Evolutionary conservation across 2,329 filamentous ascomycete genomes (phyloP), one percentile per base, ranked within the genome.

Genomic region (Ilyonectria mors-panacis): DNA sequence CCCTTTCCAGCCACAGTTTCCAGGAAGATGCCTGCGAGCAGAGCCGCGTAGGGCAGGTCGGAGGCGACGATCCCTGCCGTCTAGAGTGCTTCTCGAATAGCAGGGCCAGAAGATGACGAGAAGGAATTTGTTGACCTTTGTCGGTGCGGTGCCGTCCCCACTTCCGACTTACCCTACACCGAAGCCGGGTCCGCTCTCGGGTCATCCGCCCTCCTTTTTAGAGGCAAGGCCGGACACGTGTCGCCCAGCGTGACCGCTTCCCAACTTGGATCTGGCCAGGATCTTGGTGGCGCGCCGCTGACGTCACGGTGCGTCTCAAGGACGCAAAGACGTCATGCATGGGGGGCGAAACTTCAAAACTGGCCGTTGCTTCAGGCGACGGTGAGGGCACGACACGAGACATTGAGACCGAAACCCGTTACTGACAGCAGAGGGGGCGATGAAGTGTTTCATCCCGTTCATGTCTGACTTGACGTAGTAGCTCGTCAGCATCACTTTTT

Each of bases 201-300:
- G 65, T 56, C 65, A 70, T 60, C 33, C 51, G 50, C 50, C 55
- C 61, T 63, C 57, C 54, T 48, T 48, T 44, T 39, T 12, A 47
- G 42, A 54, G 54, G 26, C 42, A 37, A 47, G 58, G 45, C 61
- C 37, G 58, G 56, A 75, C 75, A 77, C 72, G 74, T 76, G 75
- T 76, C 68, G 67, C 65, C 58, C 72, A 69, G 60, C 70, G 51
- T 37, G 69, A 66, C 67, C 60, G 67, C 66, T 74, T 71, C 75
- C 74, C 69, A 76, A 68, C 69, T 63, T 72, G 69, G 76, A 77
- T 77, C 68, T 66, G 72, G 76, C 73, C 67, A 67, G 75, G 70
- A 77, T 76, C 69, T 73, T 68, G 66, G 75, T 77, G 75, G 72
- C 67, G 63, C 68, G 69, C 69, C 75, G 66, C 71, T 73, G 76